Conservation (phyloP, 306 rosid genomes). For the Casuarina glauca region DNA sequence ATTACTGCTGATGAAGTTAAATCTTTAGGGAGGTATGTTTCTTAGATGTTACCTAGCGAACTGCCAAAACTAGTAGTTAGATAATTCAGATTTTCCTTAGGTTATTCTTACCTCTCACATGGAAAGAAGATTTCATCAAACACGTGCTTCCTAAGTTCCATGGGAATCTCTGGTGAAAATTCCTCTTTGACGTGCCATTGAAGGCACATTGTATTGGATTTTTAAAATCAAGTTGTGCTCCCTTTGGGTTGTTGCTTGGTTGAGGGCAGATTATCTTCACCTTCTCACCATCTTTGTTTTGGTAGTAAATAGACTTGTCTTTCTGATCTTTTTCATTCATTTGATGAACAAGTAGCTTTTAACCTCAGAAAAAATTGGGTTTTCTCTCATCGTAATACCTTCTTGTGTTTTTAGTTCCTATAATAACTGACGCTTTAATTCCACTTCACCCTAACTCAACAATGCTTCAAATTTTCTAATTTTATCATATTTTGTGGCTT, state of each 20-base stretch:
- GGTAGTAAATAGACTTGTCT: not conserved
- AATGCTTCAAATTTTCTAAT: not conserved
- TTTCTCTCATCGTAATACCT: not conserved
- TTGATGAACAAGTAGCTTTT: not conserved
- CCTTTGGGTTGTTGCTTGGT: not conserved
- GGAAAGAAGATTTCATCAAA: not conserved
- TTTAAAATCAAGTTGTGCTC: not conserved
- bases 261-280: constrained; percentile 3
- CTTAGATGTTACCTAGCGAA: not conserved
- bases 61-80: not conserved
- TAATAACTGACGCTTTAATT: not conserved
- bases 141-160: not conserved
- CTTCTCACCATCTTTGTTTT: not conserved
- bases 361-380: not conserved
- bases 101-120: not conserved
- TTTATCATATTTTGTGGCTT: constrained; percentile 3
- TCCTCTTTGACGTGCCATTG: not conserved
- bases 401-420: not conserved
- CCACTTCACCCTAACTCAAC: not conserved
- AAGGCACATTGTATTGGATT: not conserved
- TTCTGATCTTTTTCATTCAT: not conserved
- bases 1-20: no score
- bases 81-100: not conserved
- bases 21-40: no score
- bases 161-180: not conserved